Percentiles rank a stretch among this genome's conserved stretches.
Evolutionary conservation across 306 rosid genomes (phyloP).

Genomic region (Gillenia trifoliata): DNA sequence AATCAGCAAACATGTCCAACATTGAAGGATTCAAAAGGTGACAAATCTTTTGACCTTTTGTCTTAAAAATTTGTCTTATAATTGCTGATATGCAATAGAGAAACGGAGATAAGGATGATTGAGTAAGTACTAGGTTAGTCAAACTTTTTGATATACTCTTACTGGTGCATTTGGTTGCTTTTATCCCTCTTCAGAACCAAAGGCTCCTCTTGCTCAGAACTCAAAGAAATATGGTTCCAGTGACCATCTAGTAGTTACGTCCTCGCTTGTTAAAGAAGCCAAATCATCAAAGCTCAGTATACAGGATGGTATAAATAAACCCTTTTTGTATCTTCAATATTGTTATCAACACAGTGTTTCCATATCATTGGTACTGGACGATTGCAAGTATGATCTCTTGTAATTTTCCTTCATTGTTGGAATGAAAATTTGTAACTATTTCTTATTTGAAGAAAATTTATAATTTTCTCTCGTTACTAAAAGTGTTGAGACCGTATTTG

Average conservation of each 20-base stretch:
- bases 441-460: neutral
- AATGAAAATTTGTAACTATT: neutral
- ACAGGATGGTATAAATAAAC: neutral
- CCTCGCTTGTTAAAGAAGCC: neutral
- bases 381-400: neutral
- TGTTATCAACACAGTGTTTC: neutral
- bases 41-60: neutral
- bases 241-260: neutral
- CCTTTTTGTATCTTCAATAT: neutral
- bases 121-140: neutral
- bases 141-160: neutral
- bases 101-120: neutral
- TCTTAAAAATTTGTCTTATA: neutral
- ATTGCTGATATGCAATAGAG: neutral
- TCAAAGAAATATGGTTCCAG: neutral
- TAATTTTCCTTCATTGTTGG: neutral
- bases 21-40: constrained; percentile 32
- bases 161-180: neutral
- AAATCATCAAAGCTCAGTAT: neutral
- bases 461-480: neutral
- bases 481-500: neutral
- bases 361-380: neutral
- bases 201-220: neutral
- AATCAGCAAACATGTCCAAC: constrained; percentile 25
- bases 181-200: neutral